phyloP scores from a whole-genome alignment of 345 rosid genomes.

The Boechera divaricarpa region DNA sequence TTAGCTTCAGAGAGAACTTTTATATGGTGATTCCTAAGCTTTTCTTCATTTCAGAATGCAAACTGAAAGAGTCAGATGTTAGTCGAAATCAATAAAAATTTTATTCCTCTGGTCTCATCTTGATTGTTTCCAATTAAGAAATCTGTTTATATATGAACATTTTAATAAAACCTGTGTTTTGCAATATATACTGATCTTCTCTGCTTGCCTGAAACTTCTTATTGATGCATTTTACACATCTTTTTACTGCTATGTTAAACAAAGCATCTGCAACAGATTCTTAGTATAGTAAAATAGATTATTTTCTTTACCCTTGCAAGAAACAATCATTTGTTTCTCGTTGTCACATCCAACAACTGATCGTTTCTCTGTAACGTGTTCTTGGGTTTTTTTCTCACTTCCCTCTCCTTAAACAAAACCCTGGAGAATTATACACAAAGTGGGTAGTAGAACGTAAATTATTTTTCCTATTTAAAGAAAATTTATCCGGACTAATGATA shows the following conservation, averaged over 20 bases:
- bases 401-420: not conserved
- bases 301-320: not conserved
- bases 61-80: slow-evolving; percentile 4
- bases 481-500: not conserved
- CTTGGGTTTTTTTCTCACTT: slow-evolving; percentile 6
- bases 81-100: not conserved
- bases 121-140: not conserved
- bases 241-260: not conserved
- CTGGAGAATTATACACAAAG: not conserved
- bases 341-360: not conserved
- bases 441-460: not conserved
- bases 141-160: not conserved
- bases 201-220: slow-evolving; percentile 9
- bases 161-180: not conserved
- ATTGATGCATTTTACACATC: slow-evolving; percentile 13
- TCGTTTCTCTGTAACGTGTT: slow-evolving; percentile 11
- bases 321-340: not conserved
- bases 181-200: slow-evolving; percentile 13
- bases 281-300: slow-evolving; percentile 5
- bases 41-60: not conserved
- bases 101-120: not conserved
- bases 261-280: slow-evolving; percentile 27
- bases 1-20: not conserved
- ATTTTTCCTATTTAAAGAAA: too few species aligned
- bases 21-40: not conserved